Base-by-base conservation (phyloP, 257 asterid species). In the Penstemon barbatus region DNA sequence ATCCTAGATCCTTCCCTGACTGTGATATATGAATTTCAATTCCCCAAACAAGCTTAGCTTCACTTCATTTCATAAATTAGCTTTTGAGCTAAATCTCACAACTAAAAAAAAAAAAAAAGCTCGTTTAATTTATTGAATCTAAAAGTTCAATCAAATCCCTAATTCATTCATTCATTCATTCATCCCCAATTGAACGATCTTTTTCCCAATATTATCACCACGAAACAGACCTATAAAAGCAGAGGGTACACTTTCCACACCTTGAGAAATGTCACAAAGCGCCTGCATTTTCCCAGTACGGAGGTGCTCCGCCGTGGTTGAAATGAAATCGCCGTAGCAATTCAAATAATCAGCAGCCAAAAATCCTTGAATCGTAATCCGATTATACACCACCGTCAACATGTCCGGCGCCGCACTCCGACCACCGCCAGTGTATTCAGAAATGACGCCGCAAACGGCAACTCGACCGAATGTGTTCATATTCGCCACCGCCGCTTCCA, bases 381-480 rank as follows among this genome's bases (percentile, higher is more conserved):
- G 78, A 63, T 83, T 86, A 76, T 86, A 90, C 19, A 90, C 48
- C 48, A 90, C 82, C 2, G 84, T 79, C 6, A 84, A 1, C 94
- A 87, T 81, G 42, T 84, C 70, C 0, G 82, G 81, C 4, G 78
- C 74, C 0, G 86, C 79, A 53, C 64, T 62, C 73, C 64, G 66
- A 5, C 68, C 71, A 0, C 49, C 9, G 33, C 80, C 77, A 0
- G 89, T 77, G 71, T 90, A 87, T 65, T 86, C 93, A 5, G 97
- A 83, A 3, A 90, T 87, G 48, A 75, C 95, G 0, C 94, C 97
- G 38, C 96, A 90, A 13, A 81, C 78, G 0, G 86, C 95, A 10
- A 90, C 84, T 61, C 96, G 74, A 0, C 97, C 94, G 5, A 84
- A 83, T 2, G 48, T 5, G 59, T 83, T 90, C 97, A 83, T 90